Evolutionary conservation across 2,329 filamentous ascomycete genomes (phyloP), one percentile per base, ranked within the genome.

Genomic region (Pyrenophora teres): DNA sequence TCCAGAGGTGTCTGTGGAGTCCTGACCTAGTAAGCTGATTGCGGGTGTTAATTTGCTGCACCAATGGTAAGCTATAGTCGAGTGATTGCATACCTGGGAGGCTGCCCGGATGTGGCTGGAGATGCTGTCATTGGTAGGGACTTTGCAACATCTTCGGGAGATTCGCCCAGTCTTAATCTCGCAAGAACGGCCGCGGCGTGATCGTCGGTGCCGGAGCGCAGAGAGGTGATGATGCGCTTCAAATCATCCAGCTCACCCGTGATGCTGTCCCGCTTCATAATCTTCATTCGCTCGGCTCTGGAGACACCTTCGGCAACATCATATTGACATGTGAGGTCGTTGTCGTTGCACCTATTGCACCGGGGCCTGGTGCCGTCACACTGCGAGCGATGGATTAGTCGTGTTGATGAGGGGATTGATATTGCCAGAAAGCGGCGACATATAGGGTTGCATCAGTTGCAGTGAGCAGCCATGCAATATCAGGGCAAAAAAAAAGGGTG

Each of bases 231-330:
- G 21, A 66, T 57, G 27, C 60, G 63, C 45, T 63, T 63, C 45
- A 65, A 39, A 37, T 62, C 62, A 23, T 63, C 62, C 15, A 57
- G 50, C 44, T 46, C 60, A 21, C 51, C 50, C 5, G 58, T 57
- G 52, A 62, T 45, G 19, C 50, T 57, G 25, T 64, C 63, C 33
- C 54, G 52, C 45, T 62, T 65, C 37, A 63, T 48, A 10, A 64
- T 42, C 38, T 62, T 66, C 63, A 66, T 64, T 12, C 63, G 60
- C 44, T 65, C 62, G 8, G 62, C 60, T 40, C 63, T 54, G 13
- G 62, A 62, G 6, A 66, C 62, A 10, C 63, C 63, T 44, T 63
- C 62, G 19, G 63, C 48, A 3, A 65, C 63, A 57, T 66, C 63
- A 27, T 62, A 66, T 38, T 60, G 60, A 48, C 63, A 66, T 12